Base-by-base conservation (phyloP, 306 rosid genomes). In the Vigna reflexopilosa region DNA sequence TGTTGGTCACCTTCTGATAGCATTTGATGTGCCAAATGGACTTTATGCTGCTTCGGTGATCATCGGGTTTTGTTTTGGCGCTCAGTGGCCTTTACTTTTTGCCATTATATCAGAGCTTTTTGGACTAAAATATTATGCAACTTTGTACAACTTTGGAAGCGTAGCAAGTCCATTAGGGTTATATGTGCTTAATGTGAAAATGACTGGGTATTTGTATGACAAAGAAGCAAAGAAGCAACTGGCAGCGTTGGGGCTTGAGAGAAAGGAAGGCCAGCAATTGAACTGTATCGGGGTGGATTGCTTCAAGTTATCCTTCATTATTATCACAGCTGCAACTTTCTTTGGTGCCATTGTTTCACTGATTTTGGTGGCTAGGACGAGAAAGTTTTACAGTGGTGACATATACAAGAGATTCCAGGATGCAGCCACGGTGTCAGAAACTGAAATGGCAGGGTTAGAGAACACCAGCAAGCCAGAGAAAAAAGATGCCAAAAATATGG, bases 31-130 rank as follows among this genome's bases (percentile, higher is more conserved):
- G n/a, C 8, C 79, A 0, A 56, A 80, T 1, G 88, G 89, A 5
- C 89, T 90, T 24, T 90, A 90, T 14, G 64, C 56, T 3, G 94
- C 94, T 12, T 94, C 98, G 0, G 42, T 91, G 0, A 82, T 91
- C 1, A 91, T 87, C n/a, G 98, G 98, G 2, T 89, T 91, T 14
- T 84, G 84, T 67, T 94, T 89, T 56, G 98, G 98, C 0, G 98
- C 98, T 0, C 92, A 89, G 2, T 92, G 96, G 97, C 97, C 94
- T 1, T 62, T 94, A 32, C 90, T 94, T 30, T 91, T 94, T 42
- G 89, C 96, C 26, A 90, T 90, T 4, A 87, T 94, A 0, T 94
- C 98, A 0, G 98, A 94, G 67, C 78, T 91, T 12, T 94, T 94
- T 70, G 98, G 97, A 0, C 85, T 94, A 0, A 91, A 91, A 48